Evolutionary conservation across 352 stramenopile species (phyloP).

Genomic region (Globisporangium solare): DNA sequence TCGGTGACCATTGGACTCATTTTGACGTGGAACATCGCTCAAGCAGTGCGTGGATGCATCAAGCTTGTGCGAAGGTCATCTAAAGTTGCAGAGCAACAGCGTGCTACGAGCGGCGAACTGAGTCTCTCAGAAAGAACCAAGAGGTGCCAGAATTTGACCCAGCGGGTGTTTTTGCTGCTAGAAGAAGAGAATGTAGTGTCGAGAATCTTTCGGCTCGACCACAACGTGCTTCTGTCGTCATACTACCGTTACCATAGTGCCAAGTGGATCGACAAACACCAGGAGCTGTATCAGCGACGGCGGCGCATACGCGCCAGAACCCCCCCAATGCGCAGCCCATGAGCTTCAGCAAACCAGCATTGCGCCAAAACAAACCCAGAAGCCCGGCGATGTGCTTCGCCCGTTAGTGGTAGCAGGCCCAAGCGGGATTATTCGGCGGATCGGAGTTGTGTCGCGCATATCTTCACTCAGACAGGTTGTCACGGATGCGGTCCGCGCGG

Average conservation of each 20-base stretch:
- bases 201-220: neutral
- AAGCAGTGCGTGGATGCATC: neutral
- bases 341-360: too few relatives aligned
- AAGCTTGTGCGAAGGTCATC: neutral
- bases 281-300: neutral
- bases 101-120: neutral
- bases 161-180: slow-evolving; percentile 1
- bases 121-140: neutral
- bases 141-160: neutral
- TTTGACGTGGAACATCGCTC: slow-evolving; percentile 13
- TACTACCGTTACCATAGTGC: slow-evolving; percentile 1
- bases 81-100: neutral
- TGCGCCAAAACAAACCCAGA: neutral
- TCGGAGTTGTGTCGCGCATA: too few relatives aligned
- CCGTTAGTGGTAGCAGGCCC: too few relatives aligned
- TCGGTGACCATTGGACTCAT: slow-evolving; percentile 21
- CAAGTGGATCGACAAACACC: slow-evolving; percentile 3
- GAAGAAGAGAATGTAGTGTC: neutral
- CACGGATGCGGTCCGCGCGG: neutral
- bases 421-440: too few relatives aligned
- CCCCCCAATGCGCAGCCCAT: too few relatives aligned
- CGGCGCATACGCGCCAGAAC: too few relatives aligned
- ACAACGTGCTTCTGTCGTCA: neutral
- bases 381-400: neutral
- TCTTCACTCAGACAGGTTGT: too few relatives aligned